Base-by-base conservation (phyloP, 164 flowering plant species). In the Santalum album region DNA sequence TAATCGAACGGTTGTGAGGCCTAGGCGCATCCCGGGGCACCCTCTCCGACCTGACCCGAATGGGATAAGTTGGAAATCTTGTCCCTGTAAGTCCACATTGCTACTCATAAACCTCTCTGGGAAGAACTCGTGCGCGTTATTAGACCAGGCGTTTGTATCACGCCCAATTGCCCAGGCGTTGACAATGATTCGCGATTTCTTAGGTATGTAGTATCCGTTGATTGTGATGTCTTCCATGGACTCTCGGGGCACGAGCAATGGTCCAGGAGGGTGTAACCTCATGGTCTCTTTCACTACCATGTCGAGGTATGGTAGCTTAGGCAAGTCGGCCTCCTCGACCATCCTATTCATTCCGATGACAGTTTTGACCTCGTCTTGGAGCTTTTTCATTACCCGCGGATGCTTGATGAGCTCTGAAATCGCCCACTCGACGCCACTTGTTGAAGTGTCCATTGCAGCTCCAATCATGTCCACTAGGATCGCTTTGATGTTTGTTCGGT, bases 281-380 rank as follows among this genome's bases (percentile, higher is more conserved):
- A 70, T 12, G 61, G 36, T 50, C 51, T 71, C 75, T 49, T 67
- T 71, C 39, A 71, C 40, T n/a, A 67, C 69, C 72, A 64, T 66
- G 49, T 60, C 68, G 51, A 66, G 54, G 60, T 71, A 71, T 11
- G 46, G 44, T 21, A 71, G 22, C 26, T 51, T 44, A 1, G 25
- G 39, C 51, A 71, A 64, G 57, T 71, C 71, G 1, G 39, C 19
- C 25, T 67, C 69, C 21, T 65, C 72, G n/a, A 62, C 68, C 43
- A 24, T 36, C 14, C 65, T 26, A 11, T 56, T 43, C 45, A 44
- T 36, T 2, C 76, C 67, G 0, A 68, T 54, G 3, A 63, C 38
- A 4, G 16, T 52, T 25, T 47, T 21, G 7, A 68, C 10, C 42
- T 68, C 68, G 23, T 55, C 51, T 38, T 63, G 72, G 38, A 55